A percentile compares a stretch with the other conserved stretches of the same genome.
Conservation (phyloP, 164 flowering plant genomes). For the Buxus sempervirens region DNA sequence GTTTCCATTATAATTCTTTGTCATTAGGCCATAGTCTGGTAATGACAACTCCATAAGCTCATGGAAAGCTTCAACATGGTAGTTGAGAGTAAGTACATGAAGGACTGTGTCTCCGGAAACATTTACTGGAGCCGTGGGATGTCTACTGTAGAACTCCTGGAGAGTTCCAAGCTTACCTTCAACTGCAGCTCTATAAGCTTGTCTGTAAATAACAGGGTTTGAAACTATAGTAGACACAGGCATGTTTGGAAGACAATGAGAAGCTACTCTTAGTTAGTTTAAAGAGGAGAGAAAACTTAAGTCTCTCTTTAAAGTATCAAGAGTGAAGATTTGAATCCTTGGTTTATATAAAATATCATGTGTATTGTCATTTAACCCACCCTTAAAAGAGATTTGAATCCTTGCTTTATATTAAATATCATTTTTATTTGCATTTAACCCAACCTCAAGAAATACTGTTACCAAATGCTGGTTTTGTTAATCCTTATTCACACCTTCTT, state of each 20-base stretch:
- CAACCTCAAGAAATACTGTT: no score
- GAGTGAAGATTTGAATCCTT: no score
- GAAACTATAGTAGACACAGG: not conserved
- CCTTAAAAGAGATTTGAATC: no score
- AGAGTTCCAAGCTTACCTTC: not conserved
- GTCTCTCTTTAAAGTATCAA: no score
- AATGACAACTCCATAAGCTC: not conserved
- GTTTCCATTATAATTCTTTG: not conserved
- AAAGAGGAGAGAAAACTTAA: no score
- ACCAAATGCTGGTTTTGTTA: no score
- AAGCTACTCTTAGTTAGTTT: not conserved
- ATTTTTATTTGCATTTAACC: no score
- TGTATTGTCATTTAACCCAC: no score
- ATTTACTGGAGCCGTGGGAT: not conserved
- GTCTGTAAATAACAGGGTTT: not conserved
- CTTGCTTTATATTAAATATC: no score
- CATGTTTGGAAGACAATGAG: not conserved
- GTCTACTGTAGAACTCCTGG: not conserved
- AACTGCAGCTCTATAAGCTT: not conserved
- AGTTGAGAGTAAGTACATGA: not conserved
- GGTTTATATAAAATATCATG: no score
- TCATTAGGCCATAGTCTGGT: not conserved
- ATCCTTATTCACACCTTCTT: no score
- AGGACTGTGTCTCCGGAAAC: not conserved
- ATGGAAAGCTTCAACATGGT: not conserved